Conservation (phyloP, 2,329 filamentous ascomycete species). For the Chaetothyriales sp. region DNA sequence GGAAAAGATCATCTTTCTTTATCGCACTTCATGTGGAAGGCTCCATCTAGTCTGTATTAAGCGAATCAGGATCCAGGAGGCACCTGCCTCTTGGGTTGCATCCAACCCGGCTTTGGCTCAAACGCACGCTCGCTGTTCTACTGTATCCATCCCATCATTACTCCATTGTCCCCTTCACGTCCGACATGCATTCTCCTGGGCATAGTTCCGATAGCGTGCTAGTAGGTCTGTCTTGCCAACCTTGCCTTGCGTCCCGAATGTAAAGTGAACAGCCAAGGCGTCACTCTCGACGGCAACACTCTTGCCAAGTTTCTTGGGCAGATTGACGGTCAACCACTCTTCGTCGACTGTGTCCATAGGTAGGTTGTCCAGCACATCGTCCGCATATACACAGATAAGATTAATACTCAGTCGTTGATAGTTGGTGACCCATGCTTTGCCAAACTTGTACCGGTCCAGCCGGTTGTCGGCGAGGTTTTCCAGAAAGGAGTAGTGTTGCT, state of each 20-base stretch:
- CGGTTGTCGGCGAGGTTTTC: slow-evolving; percentile 31
- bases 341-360: slow-evolving; percentile 31
- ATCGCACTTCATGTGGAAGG: no score
- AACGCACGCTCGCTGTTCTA: not conserved
- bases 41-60: no score
- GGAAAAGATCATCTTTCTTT: no score
- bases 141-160: not conserved
- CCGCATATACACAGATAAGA: slow-evolving; percentile 38
- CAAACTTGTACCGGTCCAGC: slow-evolving; percentile 30
- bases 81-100: no score
- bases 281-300: slow-evolving; percentile 38
- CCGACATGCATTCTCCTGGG: slow-evolving; percentile 36
- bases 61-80: no score
- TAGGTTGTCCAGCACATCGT: slow-evolving; percentile 33
- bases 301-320: slow-evolving; percentile 25
- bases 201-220: slow-evolving; percentile 38
- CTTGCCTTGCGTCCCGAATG: slow-evolving; percentile 29
- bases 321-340: slow-evolving; percentile 27
- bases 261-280: slow-evolving; percentile 39
- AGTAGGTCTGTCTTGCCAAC: slow-evolving; percentile 39
- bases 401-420: slow-evolving; percentile 38
- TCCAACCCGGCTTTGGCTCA: no score
- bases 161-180: not conserved
- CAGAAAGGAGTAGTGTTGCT: slow-evolving; percentile 34
- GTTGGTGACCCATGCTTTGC: slow-evolving; percentile 32